Evolutionary conservation across 148 eudicot species (phyloP), one percentile per base, ranked within the genome.

Genomic region (Rhododendron mucronatum): DNA sequence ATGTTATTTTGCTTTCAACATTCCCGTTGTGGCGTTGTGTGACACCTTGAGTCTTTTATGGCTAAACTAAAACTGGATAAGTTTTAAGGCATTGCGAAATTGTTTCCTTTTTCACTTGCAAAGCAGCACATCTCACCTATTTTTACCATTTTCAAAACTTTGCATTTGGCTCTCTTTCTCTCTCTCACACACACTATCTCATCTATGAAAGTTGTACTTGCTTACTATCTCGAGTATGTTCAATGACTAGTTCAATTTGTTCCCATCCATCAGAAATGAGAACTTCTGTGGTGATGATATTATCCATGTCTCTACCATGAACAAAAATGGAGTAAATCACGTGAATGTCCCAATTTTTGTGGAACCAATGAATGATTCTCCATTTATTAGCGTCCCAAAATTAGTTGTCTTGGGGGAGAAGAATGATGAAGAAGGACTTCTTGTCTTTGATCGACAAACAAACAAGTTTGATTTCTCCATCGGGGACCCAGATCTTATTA

Each of bases 301-400:
- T 12, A 90, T 97, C 71, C 91, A 84, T 88, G 85, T 94, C 53
- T 89, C 95, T 61, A 88, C 95, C 53, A 89, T 86, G 85, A 97
- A 95, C 84, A 89, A 78, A 84, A 93, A 94, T 81, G 98, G 96
- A 83, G 90, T 50, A 83, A 93, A 89, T 67, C 86, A 93, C 86
- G 50, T 93, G 86, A 89, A 94, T 83, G 85, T 95, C 80, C 94
- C 95, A 23, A 81, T 97, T 20, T 84, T 51, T 83, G 98, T 97
- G 75, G 94, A 92, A 87, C 98, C 98, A 83, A 88, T 97, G 18
- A 97, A 97, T 84, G 99, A 97, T 87, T 95, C 96, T 82, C 99
- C 99, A 75, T 88, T 89, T 50, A 91, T 97, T 85, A 85, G 84
- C 48, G 87, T 85, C 78, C 99, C 99, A 0, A 88, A 93, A 69